A percentile compares a stretch with the other conserved stretches of the same genome.
Conservation (phyloP, 2,329 filamentous ascomycete species). For the Clarireedia hainanense region DNA sequence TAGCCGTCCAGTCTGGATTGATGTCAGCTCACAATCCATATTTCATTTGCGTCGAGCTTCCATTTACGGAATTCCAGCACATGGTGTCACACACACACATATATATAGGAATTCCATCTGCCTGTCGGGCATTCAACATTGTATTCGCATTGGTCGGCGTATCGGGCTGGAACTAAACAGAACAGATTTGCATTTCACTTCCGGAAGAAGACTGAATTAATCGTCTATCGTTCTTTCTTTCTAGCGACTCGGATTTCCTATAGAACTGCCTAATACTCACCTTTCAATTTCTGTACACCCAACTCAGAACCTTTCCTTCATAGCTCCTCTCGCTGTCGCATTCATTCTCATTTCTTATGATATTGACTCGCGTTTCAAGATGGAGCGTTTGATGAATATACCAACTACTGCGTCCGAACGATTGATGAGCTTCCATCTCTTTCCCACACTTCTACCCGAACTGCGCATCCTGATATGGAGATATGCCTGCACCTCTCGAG, state of each 20-base stretch:
- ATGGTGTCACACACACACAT: background rate
- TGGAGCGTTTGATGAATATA: background rate
- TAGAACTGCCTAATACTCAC: background rate
- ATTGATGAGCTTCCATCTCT: constrained; percentile 18
- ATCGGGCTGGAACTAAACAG: too few species aligned
- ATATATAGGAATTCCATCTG: background rate
- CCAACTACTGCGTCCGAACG: background rate
- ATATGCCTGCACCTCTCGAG: constrained; percentile 19
- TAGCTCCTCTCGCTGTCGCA: too few species aligned
- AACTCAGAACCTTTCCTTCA: background rate
- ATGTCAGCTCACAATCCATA: constrained; percentile 5
- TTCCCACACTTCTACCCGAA: constrained; percentile 23
- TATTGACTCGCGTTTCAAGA: background rate
- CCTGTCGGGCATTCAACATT: background rate
- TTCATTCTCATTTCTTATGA: background rate
- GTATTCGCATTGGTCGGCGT: too few species aligned
- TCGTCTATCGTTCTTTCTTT: background rate
- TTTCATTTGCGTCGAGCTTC: constrained; percentile 4
- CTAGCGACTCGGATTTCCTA: background rate
- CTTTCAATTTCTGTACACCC: background rate
- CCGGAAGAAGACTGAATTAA: background rate
- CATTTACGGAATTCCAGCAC: background rate
- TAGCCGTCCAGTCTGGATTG: constrained; percentile 3
- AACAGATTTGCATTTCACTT: too few species aligned
- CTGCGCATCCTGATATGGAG: constrained; percentile 25